Evolutionary conservation across 768 basidiomycete genomes (phyloP), one percentile per base, ranked within the genome.

Genomic region (Phlegmacium glaucopus): DNA sequence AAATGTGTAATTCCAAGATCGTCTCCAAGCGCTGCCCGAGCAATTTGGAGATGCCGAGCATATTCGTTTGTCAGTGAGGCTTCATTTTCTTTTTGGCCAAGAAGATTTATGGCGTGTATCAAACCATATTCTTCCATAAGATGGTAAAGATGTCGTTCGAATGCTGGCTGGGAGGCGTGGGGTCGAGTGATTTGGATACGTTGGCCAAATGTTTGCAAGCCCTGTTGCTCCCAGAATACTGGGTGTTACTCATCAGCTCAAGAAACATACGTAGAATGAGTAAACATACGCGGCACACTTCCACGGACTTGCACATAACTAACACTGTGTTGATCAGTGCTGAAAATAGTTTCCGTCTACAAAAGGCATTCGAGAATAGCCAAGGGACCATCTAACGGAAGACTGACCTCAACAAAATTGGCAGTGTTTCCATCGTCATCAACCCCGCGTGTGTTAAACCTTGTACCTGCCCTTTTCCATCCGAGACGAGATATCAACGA

Each of bases 161-260:
- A 99, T 1, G 96, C 96, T 7, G 94, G 94, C 56, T 98, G 95
- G 1, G 94, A 94, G 3, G 94, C 92, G 56, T 91, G 87, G 1
- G 96, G 95, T 10, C 94, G 85, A 10, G 93, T 94, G 51, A 99
- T 91, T 62, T 97, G 94, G 35, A 99, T 92, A 47, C 83, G 82
- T 54, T 92, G 93, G 30, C 93, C 90, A 60, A 99, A 94, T 0
- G 95, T 94, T 61, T 94, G 92, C 34, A 94, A 64, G 22, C 92
- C 94, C 67, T 95, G 93, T 60, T 99, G 95, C 64, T 98, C 95
- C 96, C 96, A 99, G 64, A 99, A 99, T 49, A 98, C 93, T 94
- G 60, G 39, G 45, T 16, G 47, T 44, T 37, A 54, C 57, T 50
- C 53, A 25, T 47, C 42, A 45, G 40, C 41, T 51, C 45, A 54